A percentile compares a stretch with the other conserved stretches of the same genome.
phyloP scores from a whole-genome alignment of 768 basidiomycete species.

The Xanthoconium stramineum region DNA sequence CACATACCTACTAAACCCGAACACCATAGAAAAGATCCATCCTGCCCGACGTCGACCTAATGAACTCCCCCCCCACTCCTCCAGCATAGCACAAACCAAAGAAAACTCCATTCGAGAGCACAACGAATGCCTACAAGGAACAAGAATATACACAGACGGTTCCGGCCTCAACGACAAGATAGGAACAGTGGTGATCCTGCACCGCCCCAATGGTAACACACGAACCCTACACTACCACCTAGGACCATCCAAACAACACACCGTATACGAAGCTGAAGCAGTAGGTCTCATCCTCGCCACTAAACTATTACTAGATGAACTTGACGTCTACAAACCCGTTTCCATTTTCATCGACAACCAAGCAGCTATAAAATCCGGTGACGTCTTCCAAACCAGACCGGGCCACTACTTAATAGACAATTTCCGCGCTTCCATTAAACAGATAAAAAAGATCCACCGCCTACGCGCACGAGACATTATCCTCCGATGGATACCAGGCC shows the following conservation, averaged over 20 bases:
- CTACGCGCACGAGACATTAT: not conserved
- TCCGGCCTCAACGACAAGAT: not conserved
- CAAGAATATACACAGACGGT: not conserved
- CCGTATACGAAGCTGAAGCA: not conserved
- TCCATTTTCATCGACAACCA: not conserved
- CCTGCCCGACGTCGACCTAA: too few species aligned
- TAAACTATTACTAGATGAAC: not conserved
- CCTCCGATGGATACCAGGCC: not conserved
- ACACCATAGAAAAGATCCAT: too few species aligned
- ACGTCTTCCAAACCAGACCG: not conserved
- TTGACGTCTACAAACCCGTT: not conserved
- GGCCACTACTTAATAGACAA: not conserved
- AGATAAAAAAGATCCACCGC: not conserved
- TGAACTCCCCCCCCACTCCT: too few species aligned
- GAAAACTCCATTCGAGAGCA: too few species aligned
- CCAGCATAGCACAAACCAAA: too few species aligned
- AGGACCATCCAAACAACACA: not conserved
- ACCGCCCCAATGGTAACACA: not conserved
- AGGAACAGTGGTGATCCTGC: not conserved
- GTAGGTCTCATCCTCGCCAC: not conserved
- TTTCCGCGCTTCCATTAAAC: not conserved
- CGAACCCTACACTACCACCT: not conserved
- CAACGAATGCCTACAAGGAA: too few species aligned
- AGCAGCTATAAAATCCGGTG: constrained; percentile 1
- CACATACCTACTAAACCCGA: too few species aligned